Evolutionary conservation across 108 stramenopile species (phyloP), one percentile per base, ranked within the genome.

Genomic region (Schizochytrium sp.): DNA sequence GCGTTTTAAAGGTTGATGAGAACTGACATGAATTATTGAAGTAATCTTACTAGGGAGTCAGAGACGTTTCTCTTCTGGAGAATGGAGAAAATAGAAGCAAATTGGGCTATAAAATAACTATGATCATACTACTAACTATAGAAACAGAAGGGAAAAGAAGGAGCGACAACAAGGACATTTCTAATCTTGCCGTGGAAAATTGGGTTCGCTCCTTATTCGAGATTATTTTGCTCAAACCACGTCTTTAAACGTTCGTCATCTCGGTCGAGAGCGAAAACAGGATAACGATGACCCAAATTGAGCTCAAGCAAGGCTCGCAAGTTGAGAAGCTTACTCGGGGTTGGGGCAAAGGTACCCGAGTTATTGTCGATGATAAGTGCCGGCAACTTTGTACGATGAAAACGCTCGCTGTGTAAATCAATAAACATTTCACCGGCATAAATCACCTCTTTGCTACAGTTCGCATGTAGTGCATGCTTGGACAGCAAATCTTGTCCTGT

Each of bases 351-450:
- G 4, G 90, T 91, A n/a, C 90, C 90, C 15, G 88, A 89, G 46
- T 91, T 91, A 46, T 91, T 91, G 88, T 91, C 90, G 44, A 91
- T 91, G 69, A 91, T 49, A 41, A 87, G 88, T 46, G 87, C 88
- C 19, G 90, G 90, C 12, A 38, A 17, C 55, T 89, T 50, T 45
- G 28, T 72, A 19, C 38, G 28, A 0, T 28, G 38, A 47, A 49
- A 87, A n/a, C 88, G 40, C 3, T 69, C 90, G 17, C 72, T 72
- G 4, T 89, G 72, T 40, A 46, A 28, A 49, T 72, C 90, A 19
- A 91, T 88, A 57, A 91, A 91, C 46, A 91, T 50, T 72, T 91
- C 90, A 10, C 90, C 90, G 13, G 88, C 88, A 57, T 76, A 91
- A 17, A 57, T 40, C 5, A 91, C 90, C 45, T 89, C 88, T 49